These are phyloP conservation scores for Saccharomycopsis sp. DNA, from an alignment of 805 yeast genomes.

Conservation along the genomic window DNA sequence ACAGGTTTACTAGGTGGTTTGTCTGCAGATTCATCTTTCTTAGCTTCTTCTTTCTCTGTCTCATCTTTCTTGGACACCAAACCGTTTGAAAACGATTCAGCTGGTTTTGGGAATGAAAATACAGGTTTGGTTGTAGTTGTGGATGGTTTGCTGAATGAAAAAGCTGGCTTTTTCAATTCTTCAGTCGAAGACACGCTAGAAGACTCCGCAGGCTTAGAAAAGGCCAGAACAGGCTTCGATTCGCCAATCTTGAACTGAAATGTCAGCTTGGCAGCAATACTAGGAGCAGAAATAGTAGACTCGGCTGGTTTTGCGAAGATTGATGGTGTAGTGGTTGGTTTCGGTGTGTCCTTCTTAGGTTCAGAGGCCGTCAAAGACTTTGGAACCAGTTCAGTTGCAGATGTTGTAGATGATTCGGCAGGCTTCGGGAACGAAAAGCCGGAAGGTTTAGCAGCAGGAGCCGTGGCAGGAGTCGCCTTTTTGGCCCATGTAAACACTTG, in stretches of 20 bases:
- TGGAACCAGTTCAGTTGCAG: not conserved
- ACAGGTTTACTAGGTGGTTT: slow-evolving; percentile 4
- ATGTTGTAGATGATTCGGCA: not conserved
- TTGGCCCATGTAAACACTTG: slow-evolving; percentile 20
- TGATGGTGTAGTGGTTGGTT: not conserved
- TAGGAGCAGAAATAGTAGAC: not conserved
- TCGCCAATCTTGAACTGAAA: not conserved
- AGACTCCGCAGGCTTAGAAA: not conserved
- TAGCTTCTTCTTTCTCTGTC: not conserved
- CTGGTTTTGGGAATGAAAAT: not conserved
- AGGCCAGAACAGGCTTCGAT: not conserved
- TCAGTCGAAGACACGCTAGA: not conserved
- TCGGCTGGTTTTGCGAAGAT: not conserved
- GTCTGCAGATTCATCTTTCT: not conserved
- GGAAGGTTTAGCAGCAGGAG: not conserved
- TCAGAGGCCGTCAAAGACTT: not conserved
- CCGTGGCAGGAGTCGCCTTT: not conserved
- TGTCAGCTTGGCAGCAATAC: not conserved
- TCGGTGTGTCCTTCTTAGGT: not conserved
- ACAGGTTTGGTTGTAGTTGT: not conserved
- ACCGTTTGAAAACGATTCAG: not conserved
- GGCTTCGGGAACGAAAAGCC: slow-evolving; percentile 4
- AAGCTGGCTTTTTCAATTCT: slow-evolving; percentile 6
- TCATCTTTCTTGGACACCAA: too few relatives aligned
- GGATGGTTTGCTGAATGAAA: slow-evolving; percentile 4